Conservation (phyloP, 2,329 filamentous ascomycete genomes). For the Delphinella strobiligena region DNA sequence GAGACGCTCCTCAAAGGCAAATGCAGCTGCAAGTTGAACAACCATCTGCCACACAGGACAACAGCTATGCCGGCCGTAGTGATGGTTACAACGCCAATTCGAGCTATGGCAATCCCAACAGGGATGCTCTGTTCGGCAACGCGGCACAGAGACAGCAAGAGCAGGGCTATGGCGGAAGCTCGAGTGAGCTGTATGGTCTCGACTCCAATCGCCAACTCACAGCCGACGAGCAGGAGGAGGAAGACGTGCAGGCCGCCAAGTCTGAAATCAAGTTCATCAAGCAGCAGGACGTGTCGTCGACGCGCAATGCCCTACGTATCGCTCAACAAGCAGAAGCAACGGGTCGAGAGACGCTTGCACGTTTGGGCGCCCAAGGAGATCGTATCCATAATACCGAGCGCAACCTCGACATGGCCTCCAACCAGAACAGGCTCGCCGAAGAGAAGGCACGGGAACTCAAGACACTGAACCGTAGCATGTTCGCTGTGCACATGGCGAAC, state of each 20-base stretch:
- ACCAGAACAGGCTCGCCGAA: slow-evolving; percentile 63
- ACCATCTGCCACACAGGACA: slow-evolving; percentile 6
- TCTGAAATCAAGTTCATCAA: slow-evolving; percentile 65
- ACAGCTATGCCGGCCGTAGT: slow-evolving; percentile 15
- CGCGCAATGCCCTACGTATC: slow-evolving; percentile 55
- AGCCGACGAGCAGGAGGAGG: slow-evolving; percentile 65
- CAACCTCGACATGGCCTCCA: slow-evolving; percentile 64
- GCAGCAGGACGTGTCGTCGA: slow-evolving; percentile 62
- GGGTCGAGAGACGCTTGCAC: slow-evolving; percentile 58
- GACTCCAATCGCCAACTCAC: slow-evolving; percentile 68
- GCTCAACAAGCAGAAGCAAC: slow-evolving; percentile 59
- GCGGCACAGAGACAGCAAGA: slow-evolving; percentile 2
- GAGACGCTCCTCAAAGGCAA: slow-evolving; percentile 40
- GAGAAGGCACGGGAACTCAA: slow-evolving; percentile 75
- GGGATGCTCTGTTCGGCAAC: background rate
- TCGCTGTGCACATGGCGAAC: slow-evolving; percentile 42
- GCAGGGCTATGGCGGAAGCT: slow-evolving; percentile 15
- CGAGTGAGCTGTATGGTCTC: slow-evolving; percentile 27
- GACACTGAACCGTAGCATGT: slow-evolving; percentile 81
- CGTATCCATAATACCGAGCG: slow-evolving; percentile 70
- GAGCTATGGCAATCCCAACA: slow-evolving; percentile 1
- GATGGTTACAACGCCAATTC: slow-evolving; percentile 12
- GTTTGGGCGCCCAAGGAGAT: slow-evolving; percentile 68
- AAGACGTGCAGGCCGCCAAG: slow-evolving; percentile 60
- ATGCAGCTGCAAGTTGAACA: slow-evolving; percentile 24